Evolutionary conservation across 2,329 filamentous ascomycete genomes (phyloP).

Genomic region (Nigrograna mackinnonii): DNA sequence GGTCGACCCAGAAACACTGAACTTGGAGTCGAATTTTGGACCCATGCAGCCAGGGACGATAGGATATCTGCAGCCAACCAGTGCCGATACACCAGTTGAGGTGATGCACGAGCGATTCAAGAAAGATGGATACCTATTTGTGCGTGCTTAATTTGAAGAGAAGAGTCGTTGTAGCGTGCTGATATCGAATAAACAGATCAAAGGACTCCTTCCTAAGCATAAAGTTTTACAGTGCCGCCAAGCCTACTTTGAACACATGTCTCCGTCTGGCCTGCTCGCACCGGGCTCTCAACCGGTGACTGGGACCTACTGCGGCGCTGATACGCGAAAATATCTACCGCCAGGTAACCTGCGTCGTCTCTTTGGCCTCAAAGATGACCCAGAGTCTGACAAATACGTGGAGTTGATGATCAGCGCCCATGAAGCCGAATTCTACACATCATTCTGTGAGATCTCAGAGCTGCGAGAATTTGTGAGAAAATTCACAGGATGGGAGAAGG

Average conservation of each 20-base stretch:
- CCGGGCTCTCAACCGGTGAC: constrained; percentile 1
- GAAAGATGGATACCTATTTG: background rate
- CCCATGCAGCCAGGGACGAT: constrained; percentile 5
- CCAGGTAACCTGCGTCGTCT: background rate
- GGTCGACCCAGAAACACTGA: constrained; percentile 4
- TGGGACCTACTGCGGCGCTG: background rate
- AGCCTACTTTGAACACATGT: constrained; percentile 10
- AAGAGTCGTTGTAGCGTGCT: background rate
- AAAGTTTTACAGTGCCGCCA: constrained; percentile 8
- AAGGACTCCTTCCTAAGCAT: constrained; percentile 6
- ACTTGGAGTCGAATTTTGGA: constrained; percentile 8
- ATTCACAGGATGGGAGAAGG: constrained; percentile 5
- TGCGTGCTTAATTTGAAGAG: background rate
- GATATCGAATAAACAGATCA: constrained; percentile 1
- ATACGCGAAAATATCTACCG: background rate
- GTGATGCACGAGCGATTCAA: background rate
- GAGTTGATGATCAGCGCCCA: constrained; percentile 8
- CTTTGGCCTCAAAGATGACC: constrained; percentile 1
- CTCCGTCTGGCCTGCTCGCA: constrained; percentile 4
- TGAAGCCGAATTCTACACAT: constrained; percentile 5
- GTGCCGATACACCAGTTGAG: background rate
- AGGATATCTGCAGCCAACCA: constrained; percentile 4
- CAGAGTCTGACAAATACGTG: constrained; percentile 5
- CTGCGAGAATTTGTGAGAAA: constrained; percentile 3
- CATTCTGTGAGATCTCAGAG: constrained; percentile 3